A percentile compares a stretch with the other conserved stretches of the same genome.
Evolutionary conservation across 192 early-diverging fungal genomes (phyloP).

Genomic region (Mycoemilia scoparia): DNA sequence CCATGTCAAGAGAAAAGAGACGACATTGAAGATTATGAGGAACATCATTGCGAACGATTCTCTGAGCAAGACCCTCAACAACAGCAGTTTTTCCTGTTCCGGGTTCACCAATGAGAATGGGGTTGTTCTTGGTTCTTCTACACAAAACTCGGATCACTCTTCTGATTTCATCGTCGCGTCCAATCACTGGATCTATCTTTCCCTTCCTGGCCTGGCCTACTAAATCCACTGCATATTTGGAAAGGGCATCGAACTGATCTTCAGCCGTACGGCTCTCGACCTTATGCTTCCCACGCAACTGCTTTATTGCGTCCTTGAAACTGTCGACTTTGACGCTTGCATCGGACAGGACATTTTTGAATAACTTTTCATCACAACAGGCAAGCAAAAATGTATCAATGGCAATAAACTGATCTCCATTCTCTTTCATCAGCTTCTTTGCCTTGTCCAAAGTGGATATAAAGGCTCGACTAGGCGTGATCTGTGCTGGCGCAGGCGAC

Average conservation of each 20-base stretch:
- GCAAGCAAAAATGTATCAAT: slow-evolving; percentile 84
- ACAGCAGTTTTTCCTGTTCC: slow-evolving; percentile 63
- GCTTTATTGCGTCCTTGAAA: slow-evolving; percentile 53
- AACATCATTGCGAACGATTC: slow-evolving; percentile 85
- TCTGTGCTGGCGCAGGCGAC: slow-evolving; percentile 60
- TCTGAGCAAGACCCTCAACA: slow-evolving; percentile 87
- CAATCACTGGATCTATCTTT: slow-evolving; percentile 93
- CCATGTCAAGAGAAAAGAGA: slow-evolving; percentile 91
- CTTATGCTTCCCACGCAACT: slow-evolving; percentile 60
- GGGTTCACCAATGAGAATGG: slow-evolving; percentile 68
- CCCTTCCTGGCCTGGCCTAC: slow-evolving; percentile 61
- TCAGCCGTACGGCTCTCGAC: slow-evolving; percentile 79
- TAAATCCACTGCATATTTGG: slow-evolving; percentile 88
- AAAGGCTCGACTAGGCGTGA: slow-evolving; percentile 42
- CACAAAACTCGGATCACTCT: slow-evolving; percentile 86
- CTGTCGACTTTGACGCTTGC: slow-evolving; percentile 50
- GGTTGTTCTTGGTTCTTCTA: slow-evolving; percentile 80
- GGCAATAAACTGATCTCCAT: slow-evolving; percentile 77
- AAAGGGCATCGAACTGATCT: slow-evolving; percentile 73
- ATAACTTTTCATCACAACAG: slow-evolving; percentile 47
- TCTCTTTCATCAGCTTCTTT: slow-evolving; percentile 62
- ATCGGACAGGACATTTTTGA: slow-evolving; percentile 37
- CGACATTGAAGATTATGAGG: slow-evolving; percentile 64
- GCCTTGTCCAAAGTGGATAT: slow-evolving; percentile 49
- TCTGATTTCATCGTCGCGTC: slow-evolving; percentile 90